These are phyloP conservation scores for Pseudopithomyces chartarum DNA, from an alignment of 2,329 filamentous ascomycete species.

Conservation along the genomic window DNA sequence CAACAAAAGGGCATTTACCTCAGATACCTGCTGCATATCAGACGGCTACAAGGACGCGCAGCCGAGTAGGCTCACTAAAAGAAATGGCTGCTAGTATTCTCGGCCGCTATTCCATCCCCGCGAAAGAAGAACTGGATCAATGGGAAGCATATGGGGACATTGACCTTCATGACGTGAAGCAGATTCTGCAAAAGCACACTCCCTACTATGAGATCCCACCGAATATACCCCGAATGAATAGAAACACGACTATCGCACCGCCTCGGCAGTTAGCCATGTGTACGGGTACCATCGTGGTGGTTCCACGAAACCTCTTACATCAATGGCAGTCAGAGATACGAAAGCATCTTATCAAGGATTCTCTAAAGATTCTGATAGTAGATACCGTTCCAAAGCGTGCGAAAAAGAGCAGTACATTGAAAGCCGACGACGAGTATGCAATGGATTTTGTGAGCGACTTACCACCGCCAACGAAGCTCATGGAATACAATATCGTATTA, in stretches of 20 bases:
- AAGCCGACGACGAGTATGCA: slow-evolving; percentile 16
- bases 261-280: slow-evolving; percentile 66
- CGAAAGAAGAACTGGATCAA: slow-evolving; percentile 67
- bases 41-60: slow-evolving; percentile 48
- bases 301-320: slow-evolving; percentile 79
- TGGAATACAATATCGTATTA: slow-evolving; percentile 75
- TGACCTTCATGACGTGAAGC: slow-evolving; percentile 38
- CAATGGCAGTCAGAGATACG: slow-evolving; percentile 84
- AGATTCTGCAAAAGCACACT: slow-evolving; percentile 40
- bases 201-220: slow-evolving; percentile 48
- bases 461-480: slow-evolving; percentile 63
- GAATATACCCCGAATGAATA: slow-evolving; percentile 47
- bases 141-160: slow-evolving; percentile 56
- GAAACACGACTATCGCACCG: slow-evolving; percentile 45
- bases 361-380: slow-evolving; percentile 69
- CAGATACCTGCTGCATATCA: slow-evolving; percentile 67
- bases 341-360: slow-evolving; percentile 69
- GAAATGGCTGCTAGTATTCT: slow-evolving; percentile 77
- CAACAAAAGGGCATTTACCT: slow-evolving; percentile 72
- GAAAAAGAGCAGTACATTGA: slow-evolving; percentile 16
- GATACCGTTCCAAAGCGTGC: slow-evolving; percentile 42
- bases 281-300: slow-evolving; percentile 74
- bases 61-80: slow-evolving; percentile 64
- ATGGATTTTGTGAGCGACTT: slow-evolving; percentile 53
- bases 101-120: slow-evolving; percentile 71